Conservation (phyloP, 2,329 filamentous ascomycete genomes). For the Alternaria arborescens region DNA sequence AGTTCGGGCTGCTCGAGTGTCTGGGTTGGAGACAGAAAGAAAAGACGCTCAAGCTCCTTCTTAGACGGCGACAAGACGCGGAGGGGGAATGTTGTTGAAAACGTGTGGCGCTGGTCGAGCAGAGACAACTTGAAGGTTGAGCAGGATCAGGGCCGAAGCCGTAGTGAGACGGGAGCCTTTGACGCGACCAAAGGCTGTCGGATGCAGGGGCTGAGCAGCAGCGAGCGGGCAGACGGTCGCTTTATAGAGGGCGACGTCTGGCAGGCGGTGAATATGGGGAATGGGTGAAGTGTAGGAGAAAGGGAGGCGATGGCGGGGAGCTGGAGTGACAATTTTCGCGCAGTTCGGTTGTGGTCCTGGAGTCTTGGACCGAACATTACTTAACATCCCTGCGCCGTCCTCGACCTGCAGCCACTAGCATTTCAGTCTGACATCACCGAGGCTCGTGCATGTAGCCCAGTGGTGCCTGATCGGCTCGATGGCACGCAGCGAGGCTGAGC, state of each 20-base stretch:
- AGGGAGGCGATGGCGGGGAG: conserved; percentile 26
- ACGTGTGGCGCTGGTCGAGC: conserved; percentile 57
- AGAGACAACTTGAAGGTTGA: conserved; percentile 59
- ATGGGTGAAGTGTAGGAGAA: conserved; percentile 16
- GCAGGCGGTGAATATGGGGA: conserved; percentile 18
- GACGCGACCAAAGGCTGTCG: conserved; percentile 53
- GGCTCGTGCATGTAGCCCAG: conserved; percentile 6
- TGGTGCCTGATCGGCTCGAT: conserved; percentile 18
- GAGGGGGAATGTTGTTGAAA: conserved; percentile 60
- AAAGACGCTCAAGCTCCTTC: conserved; percentile 51
- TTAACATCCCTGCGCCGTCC: conserved; percentile 21
- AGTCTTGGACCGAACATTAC: conserved; percentile 18
- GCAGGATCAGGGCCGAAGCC: conserved; percentile 54
- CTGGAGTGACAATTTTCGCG: conserved; percentile 36
- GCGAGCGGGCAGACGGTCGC: conserved; percentile 20
- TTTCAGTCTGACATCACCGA: conserved; percentile 15
- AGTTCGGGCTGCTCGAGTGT: conserved; percentile 67
- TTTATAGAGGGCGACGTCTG: conserved; percentile 17
- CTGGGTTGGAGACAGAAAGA: conserved; percentile 55
- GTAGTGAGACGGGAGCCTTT: conserved; percentile 56
- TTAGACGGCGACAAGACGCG: conserved; percentile 48
- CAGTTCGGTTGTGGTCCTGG: conserved; percentile 25
- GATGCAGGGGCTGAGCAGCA: conserved; percentile 13
- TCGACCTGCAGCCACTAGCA: conserved; percentile 19
- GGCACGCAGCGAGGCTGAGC: conserved; percentile 17